Evolutionary conservation across 495 filamentous ascomycete genomes (phyloP).

Genomic region (Aspergillus bertholletiae): DNA sequence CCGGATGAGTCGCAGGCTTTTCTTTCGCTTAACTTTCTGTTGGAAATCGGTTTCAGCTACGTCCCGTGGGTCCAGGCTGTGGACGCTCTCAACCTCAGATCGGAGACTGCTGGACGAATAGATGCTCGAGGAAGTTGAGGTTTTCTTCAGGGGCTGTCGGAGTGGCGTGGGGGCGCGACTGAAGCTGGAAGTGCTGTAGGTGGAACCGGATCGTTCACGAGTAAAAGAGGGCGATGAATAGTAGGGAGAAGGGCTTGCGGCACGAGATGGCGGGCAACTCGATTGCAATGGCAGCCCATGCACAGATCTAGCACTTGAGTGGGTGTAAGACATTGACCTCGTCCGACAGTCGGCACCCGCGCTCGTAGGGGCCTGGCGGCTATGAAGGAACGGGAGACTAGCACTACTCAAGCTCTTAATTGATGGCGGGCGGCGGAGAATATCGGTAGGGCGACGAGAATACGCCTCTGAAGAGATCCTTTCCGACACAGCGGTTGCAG

Average conservation of each 20-base stretch:
- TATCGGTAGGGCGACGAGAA: constrained; percentile 19
- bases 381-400: constrained; percentile 21
- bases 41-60: constrained; percentile 8
- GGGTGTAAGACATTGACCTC: constrained; percentile 20
- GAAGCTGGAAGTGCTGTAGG: constrained; percentile 26
- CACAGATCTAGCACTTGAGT: constrained; percentile 17
- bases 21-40: constrained; percentile 14
- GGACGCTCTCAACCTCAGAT: constrained; percentile 58
- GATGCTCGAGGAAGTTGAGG: constrained; percentile 66
- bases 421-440: constrained; percentile 22
- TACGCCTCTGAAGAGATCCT: constrained; percentile 5
- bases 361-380: constrained; percentile 12
- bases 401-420: constrained; percentile 28
- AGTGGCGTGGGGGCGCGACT: constrained; percentile 25
- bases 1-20: constrained; percentile 17
- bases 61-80: constrained; percentile 7
- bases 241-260: constrained; percentile 17
- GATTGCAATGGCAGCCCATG: constrained; percentile 13
- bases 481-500: constrained; percentile 26
- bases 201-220: constrained; percentile 21
- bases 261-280: constrained; percentile 23
- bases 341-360: constrained; percentile 12
- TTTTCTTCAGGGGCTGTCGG: constrained; percentile 28
- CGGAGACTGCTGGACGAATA: constrained; percentile 60
- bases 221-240: constrained; percentile 15